Conservation (phyloP, 2,329 filamentous ascomycete genomes). For the Verticillium longisporum region DNA sequence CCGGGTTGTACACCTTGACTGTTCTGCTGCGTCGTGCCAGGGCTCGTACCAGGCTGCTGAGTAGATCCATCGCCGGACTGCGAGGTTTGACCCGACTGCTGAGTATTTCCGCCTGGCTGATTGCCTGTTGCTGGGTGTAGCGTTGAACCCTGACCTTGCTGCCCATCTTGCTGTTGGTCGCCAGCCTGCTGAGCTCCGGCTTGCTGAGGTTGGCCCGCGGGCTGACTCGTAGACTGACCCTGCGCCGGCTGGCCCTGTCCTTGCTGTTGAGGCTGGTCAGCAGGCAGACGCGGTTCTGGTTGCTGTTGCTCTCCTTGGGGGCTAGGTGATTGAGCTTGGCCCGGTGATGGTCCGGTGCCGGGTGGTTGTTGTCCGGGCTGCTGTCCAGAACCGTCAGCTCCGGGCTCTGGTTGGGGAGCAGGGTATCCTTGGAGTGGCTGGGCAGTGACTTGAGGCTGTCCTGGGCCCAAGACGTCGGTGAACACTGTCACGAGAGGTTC, state of each 20-base stretch:
- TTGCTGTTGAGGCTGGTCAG: not conserved
- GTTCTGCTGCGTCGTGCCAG: not conserved
- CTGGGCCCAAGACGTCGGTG: not conserved
- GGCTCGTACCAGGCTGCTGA: not conserved
- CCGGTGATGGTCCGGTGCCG: not conserved
- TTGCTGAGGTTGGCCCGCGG: not conserved
- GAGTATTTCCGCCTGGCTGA: not conserved
- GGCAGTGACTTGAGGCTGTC: not conserved
- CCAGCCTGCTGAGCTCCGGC: not conserved
- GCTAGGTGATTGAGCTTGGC: not conserved
- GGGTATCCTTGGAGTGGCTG: not conserved
- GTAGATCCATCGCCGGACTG: not conserved
- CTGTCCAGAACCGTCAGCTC: not conserved
- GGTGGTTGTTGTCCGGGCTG: not conserved
- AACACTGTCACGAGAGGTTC: not conserved
- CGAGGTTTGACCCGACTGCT: not conserved
- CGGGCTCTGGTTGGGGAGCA: not conserved
- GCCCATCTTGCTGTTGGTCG: not conserved
- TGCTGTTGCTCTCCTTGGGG: not conserved
- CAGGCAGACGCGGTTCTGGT: not conserved
- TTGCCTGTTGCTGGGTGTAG: not conserved
- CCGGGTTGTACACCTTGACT: not conserved
- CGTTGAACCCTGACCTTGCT: not conserved
- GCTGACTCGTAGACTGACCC: not conserved
- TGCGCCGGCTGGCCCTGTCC: not conserved